Evolutionary conservation across 1,284 basidiomycete genomes (phyloP).

Genomic region (Fomitopsis betulina): DNA sequence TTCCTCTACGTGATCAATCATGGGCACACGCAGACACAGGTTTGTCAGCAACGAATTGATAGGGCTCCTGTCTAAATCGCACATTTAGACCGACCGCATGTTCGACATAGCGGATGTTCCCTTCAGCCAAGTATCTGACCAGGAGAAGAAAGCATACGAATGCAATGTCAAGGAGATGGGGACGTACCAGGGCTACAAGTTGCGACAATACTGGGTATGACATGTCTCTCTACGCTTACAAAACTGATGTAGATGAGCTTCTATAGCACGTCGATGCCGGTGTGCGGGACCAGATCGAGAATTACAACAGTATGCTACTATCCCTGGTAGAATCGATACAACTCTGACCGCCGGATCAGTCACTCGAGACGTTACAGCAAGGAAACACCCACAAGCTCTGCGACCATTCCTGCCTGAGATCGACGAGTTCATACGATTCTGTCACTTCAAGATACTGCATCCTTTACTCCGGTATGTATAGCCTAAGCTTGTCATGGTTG

Average conservation of each 20-base stretch:
- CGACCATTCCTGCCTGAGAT: conserved; percentile 58
- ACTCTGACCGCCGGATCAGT: conserved; percentile 27
- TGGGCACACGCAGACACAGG: conserved; percentile 44
- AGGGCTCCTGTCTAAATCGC: not conserved
- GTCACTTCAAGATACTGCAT: conserved; percentile 46
- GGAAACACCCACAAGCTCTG: conserved; percentile 43
- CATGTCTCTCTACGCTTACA: too few species aligned
- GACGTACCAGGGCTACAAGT: conserved; percentile 59
- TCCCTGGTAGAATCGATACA: not conserved
- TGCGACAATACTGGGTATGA: conserved; percentile 24
- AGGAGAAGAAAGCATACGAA: conserved; percentile 53
- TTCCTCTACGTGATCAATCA: conserved; percentile 66
- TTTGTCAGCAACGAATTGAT: conserved; percentile 10
- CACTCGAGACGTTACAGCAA: conserved; percentile 40
- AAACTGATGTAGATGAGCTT: not conserved
- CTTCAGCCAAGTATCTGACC: conserved; percentile 41
- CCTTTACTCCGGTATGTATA: conserved; percentile 43
- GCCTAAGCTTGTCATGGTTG: too few species aligned
- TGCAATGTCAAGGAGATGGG: conserved; percentile 45
- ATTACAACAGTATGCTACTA: conserved; percentile 45
- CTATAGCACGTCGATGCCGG: conserved; percentile 45
- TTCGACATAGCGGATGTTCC: conserved; percentile 59
- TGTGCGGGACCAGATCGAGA: conserved; percentile 54
- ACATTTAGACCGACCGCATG: conserved; percentile 36
- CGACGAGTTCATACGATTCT: conserved; percentile 42